Evolutionary conservation across 805 yeast species (phyloP).

Genomic region (Cephaloascus albidus): DNA sequence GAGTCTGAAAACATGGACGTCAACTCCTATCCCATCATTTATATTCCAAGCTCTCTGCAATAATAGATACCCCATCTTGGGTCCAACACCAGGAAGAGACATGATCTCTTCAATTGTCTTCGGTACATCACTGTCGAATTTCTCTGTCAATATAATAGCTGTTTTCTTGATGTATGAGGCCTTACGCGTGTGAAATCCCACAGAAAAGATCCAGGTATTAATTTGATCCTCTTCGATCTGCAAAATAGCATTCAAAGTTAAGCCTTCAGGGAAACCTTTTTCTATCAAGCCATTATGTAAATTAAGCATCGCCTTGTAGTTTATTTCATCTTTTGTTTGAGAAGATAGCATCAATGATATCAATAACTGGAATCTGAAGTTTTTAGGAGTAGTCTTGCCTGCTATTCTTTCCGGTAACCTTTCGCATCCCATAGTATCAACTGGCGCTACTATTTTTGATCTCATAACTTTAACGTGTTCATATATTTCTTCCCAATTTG

Average conservation of each 20-base stretch:
- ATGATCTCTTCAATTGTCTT: slow-evolving; percentile 53
- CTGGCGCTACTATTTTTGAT: slow-evolving; percentile 61
- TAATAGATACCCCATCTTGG: slow-evolving; percentile 84
- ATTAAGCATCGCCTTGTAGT: slow-evolving; percentile 58
- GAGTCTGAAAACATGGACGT: slow-evolving; percentile 79
- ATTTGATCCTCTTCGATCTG: slow-evolving; percentile 44
- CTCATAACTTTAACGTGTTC: slow-evolving; percentile 62
- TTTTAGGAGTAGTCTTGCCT: slow-evolving; percentile 19
- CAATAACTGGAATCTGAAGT: slow-evolving; percentile 62
- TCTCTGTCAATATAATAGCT: slow-evolving; percentile 37
- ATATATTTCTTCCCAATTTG: slow-evolving; percentile 47
- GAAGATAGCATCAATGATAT: slow-evolving; percentile 81
- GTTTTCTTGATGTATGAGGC: slow-evolving; percentile 61
- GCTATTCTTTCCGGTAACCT: slow-evolving; percentile 37
- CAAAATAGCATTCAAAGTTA: slow-evolving; percentile 46
- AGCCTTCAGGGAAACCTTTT: slow-evolving; percentile 36
- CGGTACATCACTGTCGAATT: slow-evolving; percentile 66
- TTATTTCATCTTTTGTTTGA: slow-evolving; percentile 87
- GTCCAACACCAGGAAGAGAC: slow-evolving; percentile 86
- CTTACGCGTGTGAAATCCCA: slow-evolving; percentile 82
- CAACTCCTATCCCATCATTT: slow-evolving; percentile 85
- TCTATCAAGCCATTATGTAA: slow-evolving; percentile 39
- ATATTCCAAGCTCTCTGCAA: slow-evolving; percentile 78
- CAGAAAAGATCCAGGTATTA: slow-evolving; percentile 61
- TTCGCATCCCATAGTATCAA: slow-evolving; percentile 84